Percentiles rank a stretch among this genome's conserved stretches.
Conservation (phyloP, 768 basidiomycete genomes). For the Suillus lakei region DNA sequence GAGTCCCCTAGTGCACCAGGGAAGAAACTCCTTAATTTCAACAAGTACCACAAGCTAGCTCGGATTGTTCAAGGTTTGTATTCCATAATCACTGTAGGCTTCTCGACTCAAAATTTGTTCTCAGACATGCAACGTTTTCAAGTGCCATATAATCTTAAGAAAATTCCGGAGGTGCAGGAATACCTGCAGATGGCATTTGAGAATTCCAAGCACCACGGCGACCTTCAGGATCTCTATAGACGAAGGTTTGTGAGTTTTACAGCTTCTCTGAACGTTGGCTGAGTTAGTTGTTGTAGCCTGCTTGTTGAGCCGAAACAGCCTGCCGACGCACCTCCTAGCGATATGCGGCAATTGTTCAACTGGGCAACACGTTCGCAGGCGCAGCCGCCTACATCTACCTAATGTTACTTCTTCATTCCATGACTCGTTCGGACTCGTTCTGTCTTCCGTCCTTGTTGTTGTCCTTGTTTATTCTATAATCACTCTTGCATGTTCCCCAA, state of each 20-base stretch:
- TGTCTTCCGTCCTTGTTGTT: constrained; percentile 18
- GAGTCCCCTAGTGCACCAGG: constrained; percentile 75
- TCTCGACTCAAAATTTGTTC: constrained; percentile 13
- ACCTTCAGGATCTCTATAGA: constrained; percentile 84
- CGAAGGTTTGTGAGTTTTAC: constrained; percentile 60
- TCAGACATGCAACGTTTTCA: constrained; percentile 94
- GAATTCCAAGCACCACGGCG: constrained; percentile 75
- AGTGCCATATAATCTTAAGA: constrained; percentile 82
- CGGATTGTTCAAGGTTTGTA: constrained; percentile 77
- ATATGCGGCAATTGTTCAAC: constrained; percentile 79
- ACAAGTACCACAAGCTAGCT: constrained; percentile 92
- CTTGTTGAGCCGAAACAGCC: constrained; percentile 85
- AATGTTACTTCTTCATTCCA: constrained; percentile 13
- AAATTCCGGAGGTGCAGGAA: constrained; percentile 87
- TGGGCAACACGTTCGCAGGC: constrained; percentile 71
- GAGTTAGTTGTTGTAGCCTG: constrained; percentile 49
- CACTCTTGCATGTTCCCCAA: constrained; percentile 21
- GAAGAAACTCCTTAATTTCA: constrained; percentile 91
- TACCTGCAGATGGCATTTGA: constrained; percentile 78
- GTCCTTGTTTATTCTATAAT: constrained; percentile 32
- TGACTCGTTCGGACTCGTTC: constrained; percentile 24
- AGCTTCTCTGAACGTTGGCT: neutral
- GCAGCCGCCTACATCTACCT: constrained; percentile 43
- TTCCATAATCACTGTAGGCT: neutral
- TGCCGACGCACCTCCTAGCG: constrained; percentile 65